These are phyloP conservation scores for Claviceps digitariae DNA, from an alignment of 2,329 filamentous ascomycete genomes.

Conservation along the genomic window DNA sequence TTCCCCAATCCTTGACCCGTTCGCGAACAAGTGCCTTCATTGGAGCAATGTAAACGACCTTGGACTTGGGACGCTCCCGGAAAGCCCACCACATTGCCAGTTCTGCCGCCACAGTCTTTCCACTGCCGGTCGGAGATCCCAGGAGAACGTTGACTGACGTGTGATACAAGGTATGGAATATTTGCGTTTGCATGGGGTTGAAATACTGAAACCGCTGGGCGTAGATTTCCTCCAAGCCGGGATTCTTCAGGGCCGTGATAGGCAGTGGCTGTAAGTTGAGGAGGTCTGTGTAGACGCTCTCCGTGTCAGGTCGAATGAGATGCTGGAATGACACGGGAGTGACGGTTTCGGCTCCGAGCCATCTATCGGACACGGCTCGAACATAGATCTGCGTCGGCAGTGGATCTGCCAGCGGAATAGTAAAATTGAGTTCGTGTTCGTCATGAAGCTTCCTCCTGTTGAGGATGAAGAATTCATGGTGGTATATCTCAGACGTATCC, in stretches of 20 bases:
- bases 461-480: constrained; percentile 93
- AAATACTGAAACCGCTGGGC: constrained; percentile 84
- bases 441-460: constrained; percentile 82
- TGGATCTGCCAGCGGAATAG: constrained; percentile 86
- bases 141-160: constrained; percentile 84
- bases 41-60: constrained; percentile 96
- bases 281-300: constrained; percentile 92
- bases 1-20: constrained; percentile 88
- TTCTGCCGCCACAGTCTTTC: constrained; percentile 93
- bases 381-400: constrained; percentile 94
- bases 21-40: constrained; percentile 99
- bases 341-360: constrained; percentile 93
- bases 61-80: constrained; percentile 82
- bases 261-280: constrained; percentile 84
- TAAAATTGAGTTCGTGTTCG: constrained; percentile 96
- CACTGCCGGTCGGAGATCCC: constrained; percentile 91
- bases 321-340: constrained; percentile 95
- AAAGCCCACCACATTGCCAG: constrained; percentile 99
- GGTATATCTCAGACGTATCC: constrained; percentile 93
- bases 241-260: constrained; percentile 76
- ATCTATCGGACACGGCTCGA: constrained; percentile 83
- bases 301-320: constrained; percentile 89
- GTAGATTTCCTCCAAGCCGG: constrained; percentile 77
- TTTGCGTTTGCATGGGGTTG: constrained; percentile 98
- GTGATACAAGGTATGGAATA: constrained; percentile 94